A percentile compares a stretch with the other conserved stretches of the same genome.
These are phyloP conservation scores for Cryoendolithus antarcticus DNA, from an alignment of 2,329 filamentous ascomycete species.

Conservation along the genomic window DNA sequence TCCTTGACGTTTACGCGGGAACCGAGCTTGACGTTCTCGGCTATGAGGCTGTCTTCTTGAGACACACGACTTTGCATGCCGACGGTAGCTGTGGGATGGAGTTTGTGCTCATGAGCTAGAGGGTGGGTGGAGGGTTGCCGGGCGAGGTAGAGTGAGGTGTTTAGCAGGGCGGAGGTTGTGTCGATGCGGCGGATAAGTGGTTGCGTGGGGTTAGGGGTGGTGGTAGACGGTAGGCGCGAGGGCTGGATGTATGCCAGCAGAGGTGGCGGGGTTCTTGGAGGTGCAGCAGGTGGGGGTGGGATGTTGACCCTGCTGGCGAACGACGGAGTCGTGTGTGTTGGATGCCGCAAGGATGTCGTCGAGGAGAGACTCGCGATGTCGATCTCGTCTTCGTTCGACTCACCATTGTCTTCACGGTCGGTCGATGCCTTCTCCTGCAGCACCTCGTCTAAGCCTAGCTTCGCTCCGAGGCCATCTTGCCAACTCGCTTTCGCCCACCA, in stretches of 20 bases:
- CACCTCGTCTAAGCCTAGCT: conserved; percentile 59
- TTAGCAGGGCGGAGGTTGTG: conserved; percentile 67
- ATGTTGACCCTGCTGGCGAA: conserved; percentile 24
- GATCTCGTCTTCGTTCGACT: conserved; percentile 29
- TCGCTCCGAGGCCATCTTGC: conserved; percentile 69
- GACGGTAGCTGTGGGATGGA: conserved; percentile 72
- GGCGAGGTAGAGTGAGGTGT: conserved; percentile 72
- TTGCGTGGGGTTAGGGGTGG: conserved; percentile 11
- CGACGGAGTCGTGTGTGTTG: neutral
- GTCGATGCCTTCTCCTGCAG: conserved; percentile 34
- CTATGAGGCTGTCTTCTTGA: conserved; percentile 68
- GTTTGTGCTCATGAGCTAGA: conserved; percentile 69
- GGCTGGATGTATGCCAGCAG: conserved; percentile 76
- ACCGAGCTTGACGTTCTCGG: conserved; percentile 77
- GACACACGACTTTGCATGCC: conserved; percentile 73
- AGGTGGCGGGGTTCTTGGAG: conserved; percentile 26
- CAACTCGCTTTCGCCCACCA: conserved; percentile 94
- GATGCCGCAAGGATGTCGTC: conserved; percentile 27
- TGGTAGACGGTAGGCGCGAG: conserved; percentile 15
- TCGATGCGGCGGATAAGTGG: conserved; percentile 80
- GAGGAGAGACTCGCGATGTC: conserved; percentile 27
- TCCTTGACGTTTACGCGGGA: conserved; percentile 90
- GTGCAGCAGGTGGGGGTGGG: conserved; percentile 3
- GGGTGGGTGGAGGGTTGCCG: conserved; percentile 54
- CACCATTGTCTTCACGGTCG: conserved; percentile 6